phyloP scores from a whole-genome alignment of 73 alveolate species.

The Symbiodinium pilosum region DNA sequence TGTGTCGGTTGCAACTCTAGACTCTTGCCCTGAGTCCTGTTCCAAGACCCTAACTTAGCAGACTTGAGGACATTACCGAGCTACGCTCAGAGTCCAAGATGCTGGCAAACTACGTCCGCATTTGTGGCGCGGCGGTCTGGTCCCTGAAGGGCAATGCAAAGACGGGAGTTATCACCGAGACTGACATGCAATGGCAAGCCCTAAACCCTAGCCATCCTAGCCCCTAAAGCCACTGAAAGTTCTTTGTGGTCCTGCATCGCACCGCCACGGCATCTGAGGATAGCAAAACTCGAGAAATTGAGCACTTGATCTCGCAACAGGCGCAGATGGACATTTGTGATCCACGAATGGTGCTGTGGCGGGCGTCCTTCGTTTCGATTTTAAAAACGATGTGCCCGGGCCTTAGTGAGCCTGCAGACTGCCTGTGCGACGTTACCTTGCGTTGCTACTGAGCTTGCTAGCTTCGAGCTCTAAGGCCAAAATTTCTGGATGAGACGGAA shows the following conservation, averaged over 20 bases:
- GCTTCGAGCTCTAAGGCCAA: conserved; percentile 71
- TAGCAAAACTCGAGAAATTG: conserved; percentile 76
- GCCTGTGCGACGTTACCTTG: background rate
- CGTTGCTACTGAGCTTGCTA: too few species aligned
- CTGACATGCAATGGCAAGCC: background rate
- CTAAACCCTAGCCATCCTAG: background rate
- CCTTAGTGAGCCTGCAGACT: background rate
- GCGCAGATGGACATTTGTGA: conserved; percentile 92
- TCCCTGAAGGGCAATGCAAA: conserved; percentile 88
- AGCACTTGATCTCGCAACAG: conserved; percentile 80
- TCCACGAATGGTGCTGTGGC: conserved; percentile 93
- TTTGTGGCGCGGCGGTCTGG: conserved; percentile 95
- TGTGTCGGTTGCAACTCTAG: too few species aligned
- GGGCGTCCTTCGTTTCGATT: conserved; percentile 76
- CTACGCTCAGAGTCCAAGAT: conserved; percentile 84
- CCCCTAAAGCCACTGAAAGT: background rate
- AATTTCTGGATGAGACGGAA: conserved; percentile 81
- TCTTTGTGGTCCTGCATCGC: background rate
- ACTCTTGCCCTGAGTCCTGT: too few species aligned
- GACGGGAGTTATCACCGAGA: conserved; percentile 83
- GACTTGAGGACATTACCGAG: conserved; percentile 92
- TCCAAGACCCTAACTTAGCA: too few species aligned
- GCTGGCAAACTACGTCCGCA: conserved; percentile 87
- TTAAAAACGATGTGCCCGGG: conserved; percentile 53
- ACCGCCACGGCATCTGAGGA: background rate